Base-by-base conservation (phyloP, 768 basidiomycete species). In the Amanita exitialis region DNA sequence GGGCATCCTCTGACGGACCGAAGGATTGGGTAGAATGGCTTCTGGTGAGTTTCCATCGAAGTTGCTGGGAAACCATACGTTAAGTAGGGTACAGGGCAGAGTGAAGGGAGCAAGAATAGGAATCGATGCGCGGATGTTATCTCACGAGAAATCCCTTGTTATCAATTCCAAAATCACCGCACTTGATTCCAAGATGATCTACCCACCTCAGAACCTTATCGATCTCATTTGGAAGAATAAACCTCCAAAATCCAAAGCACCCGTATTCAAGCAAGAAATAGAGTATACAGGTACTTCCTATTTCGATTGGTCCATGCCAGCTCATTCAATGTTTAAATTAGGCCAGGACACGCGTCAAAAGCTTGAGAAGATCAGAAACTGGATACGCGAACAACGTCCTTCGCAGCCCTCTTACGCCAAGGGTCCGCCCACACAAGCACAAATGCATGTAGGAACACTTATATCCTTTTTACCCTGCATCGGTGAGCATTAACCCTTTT, bases 11-110 rank as follows among this genome's bases (percentile, higher is more conserved):
- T 10, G 72, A 72, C 45, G 76, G 69, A 2, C 79, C 82, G 2
- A 80, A 76, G 57, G 80, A 84, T 59, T 92, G 89, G 89, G 73
- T 83, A 30, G 86, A 88, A 30, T 94, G 82, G 81, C 62, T 94
- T 28, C 69, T 79, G 60, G 83, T 83, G 54, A 52, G 76, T 67
- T 15, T 35, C 9, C 20, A 27, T 15, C 4, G 38, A 7, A 18
- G 9, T 38, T 30, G 3, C 2, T 4, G 2, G 8, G 30, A 41
- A 32, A 12, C n/a, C 18, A 13, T 8, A 8, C 41, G 27, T 47
- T 39, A 18, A 46, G 10, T 13, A 16, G 10, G 16, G 13, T 34
- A 41, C 43, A 69, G 66, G 52, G 57, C 55, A 75, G 76, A 58
- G 66, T 71, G 59, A 59, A 63, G 44, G 69, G 69, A 38, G 62